Base-by-base conservation (phyloP, 2,329 filamentous ascomycete species). In the Hymenoscyphus fructigenus region DNA sequence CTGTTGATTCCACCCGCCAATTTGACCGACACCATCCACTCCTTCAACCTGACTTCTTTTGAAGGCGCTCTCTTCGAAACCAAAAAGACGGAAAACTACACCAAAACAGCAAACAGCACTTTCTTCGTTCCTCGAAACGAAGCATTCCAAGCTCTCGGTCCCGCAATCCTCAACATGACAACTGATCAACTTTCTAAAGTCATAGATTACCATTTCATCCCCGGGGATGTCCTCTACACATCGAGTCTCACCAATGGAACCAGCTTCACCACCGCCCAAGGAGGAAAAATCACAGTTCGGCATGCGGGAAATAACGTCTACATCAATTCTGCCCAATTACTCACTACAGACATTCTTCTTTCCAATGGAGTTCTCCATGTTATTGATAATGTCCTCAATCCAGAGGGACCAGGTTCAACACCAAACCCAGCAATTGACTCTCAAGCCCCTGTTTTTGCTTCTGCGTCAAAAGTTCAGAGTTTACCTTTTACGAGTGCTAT, bases 101-200 rank as follows among this genome's bases (percentile, higher is more conserved):
- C 72, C 41, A 70, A 69, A 29, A 75, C 79, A 3, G 69, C 71
- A 15, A 85, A 88, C 71, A 78, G 88, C 64, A 89, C 87, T 6
- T 79, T 79, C 64, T 74, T 78, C 57, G 75, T 74, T 1, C 77
- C 77, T 3, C 65, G 67, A 34, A 75, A 78, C 61, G 68, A 69
- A 2, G 77, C 75, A 1, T 78, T 79, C 62, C 71, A 78, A 65
- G 68, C 69, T 2, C 75, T 80, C 12, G 76, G 76, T 10, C 72
- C 72, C 6, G 73, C 76, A 12, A 72, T 78, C 17, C 65, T 72
- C 7, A 64, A 67, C 58, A 73, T 78, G 59, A 71, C 74, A 0
- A 65, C 66, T 1, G 64, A 69, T 4, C 65, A 76, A 10, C 71
- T 78, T 2, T 61, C 68, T n/a, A 57, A 67, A 28, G 67, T 79